These are phyloP conservation scores for Gymnopilus junonius DNA, from an alignment of 768 basidiomycete species.

Conservation along the genomic window DNA sequence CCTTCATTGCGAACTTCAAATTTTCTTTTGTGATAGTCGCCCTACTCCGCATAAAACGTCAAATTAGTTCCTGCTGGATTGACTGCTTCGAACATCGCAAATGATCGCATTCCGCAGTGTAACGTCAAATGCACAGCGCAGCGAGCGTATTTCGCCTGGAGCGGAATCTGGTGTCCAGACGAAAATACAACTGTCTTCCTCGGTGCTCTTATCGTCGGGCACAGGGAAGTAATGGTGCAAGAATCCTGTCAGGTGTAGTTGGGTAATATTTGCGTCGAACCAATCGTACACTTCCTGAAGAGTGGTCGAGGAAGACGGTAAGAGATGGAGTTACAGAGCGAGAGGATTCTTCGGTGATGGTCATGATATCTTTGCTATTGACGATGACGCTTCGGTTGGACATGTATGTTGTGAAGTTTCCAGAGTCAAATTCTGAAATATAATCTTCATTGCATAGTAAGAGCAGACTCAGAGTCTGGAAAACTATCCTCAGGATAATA, in stretches of 20 bases:
- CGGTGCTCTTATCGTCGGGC: not conserved
- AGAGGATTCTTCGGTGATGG: not conserved
- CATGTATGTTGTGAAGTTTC: not conserved
- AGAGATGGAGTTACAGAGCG: not conserved
- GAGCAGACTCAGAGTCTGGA: not conserved
- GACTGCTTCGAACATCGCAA: not conserved
- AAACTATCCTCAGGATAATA: too few relatives aligned
- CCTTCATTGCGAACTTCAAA: not conserved
- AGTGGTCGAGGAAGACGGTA: not conserved
- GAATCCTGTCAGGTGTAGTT: not conserved
- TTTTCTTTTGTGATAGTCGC: constrained; percentile 5
- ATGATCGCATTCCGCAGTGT: not conserved
- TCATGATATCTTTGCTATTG: not conserved
- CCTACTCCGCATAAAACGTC: constrained; percentile 3
- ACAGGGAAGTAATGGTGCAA: not conserved
- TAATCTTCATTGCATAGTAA: not conserved
- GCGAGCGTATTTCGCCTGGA: not conserved
- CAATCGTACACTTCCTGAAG: not conserved
- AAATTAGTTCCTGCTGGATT: constrained; percentile 1
- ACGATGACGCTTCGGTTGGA: not conserved
- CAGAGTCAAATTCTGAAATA: not conserved
- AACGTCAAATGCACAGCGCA: not conserved
- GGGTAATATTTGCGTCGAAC: not conserved
- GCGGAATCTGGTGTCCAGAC: not conserved
- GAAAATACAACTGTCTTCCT: not conserved